Percentiles rank a stretch among this genome's conserved stretches.
These are phyloP conservation scores for Striga asiatica DNA, from an alignment of 257 asterid species.

Conservation along the genomic window DNA sequence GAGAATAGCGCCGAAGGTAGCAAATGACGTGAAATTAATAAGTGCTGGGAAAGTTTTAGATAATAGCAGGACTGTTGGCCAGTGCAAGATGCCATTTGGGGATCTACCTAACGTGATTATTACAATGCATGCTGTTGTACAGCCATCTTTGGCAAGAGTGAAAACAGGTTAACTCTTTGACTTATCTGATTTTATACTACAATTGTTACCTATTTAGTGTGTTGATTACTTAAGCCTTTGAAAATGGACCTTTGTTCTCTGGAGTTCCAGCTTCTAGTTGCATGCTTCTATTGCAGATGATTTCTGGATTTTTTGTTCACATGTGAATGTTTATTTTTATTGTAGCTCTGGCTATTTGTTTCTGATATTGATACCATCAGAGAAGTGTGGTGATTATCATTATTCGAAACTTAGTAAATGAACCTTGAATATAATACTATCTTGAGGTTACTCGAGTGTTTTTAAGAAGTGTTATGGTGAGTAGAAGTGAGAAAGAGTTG, in stretches of 20 bases:
- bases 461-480: background rate
- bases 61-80: slow-evolving; percentile 70
- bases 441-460: background rate
- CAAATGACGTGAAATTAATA: slow-evolving; percentile 71
- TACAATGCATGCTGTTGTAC: slow-evolving; percentile 91
- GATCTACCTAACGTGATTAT: slow-evolving; percentile 63
- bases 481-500: background rate
- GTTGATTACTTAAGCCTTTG: background rate
- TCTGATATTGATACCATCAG: too few species aligned
- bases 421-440: background rate
- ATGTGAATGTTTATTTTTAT: too few species aligned
- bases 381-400: too few species aligned
- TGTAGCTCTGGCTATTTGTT: too few species aligned
- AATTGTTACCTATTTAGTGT: background rate
- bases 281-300: background rate
- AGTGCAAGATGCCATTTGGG: slow-evolving; percentile 72
- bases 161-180: slow-evolving; percentile 42
- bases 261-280: slow-evolving; percentile 1
- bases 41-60: slow-evolving; percentile 77
- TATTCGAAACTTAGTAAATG: background rate
- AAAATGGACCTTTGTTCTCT: background rate
- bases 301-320: too few species aligned
- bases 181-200: background rate
- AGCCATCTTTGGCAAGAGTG: slow-evolving; percentile 64
- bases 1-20: slow-evolving; percentile 66